phyloP scores from a whole-genome alignment of 768 basidiomycete species.

The Clathrus columnatus region DNA sequence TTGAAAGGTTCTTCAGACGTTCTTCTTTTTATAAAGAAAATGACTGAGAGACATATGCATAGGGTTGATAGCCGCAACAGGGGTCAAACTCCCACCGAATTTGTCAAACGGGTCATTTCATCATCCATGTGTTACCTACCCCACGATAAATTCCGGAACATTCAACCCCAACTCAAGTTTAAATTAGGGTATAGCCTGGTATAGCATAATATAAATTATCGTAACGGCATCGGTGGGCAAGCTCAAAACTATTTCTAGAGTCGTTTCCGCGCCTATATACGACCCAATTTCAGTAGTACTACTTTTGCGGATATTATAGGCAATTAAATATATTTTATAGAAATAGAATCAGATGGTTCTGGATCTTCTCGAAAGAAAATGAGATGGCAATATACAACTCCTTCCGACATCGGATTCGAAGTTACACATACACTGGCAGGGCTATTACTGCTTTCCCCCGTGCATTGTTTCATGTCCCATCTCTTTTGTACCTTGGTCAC shows the following conservation, averaged over 20 bases:
- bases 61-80: not conserved
- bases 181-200: too few species aligned
- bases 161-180: too few species aligned
- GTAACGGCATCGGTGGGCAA: not conserved
- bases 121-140: not conserved
- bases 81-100: not conserved
- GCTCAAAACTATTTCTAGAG: not conserved
- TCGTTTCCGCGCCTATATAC: not conserved
- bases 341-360: not conserved
- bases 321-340: not conserved
- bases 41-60: not conserved
- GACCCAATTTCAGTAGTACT: not conserved
- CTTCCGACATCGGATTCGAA: not conserved
- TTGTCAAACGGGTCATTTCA: not conserved
- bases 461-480: not conserved
- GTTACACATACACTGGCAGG: not conserved
- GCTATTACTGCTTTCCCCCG: not conserved
- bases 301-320: not conserved
- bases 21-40: not conserved
- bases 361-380: not conserved
- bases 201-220: not conserved
- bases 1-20: not conserved
- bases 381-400: not conserved
- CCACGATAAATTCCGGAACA: too few species aligned
- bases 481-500: not conserved